These are phyloP conservation scores for Aureobasidium mangrovei DNA, from an alignment of 2,329 filamentous ascomycete species.

Conservation along the genomic window DNA sequence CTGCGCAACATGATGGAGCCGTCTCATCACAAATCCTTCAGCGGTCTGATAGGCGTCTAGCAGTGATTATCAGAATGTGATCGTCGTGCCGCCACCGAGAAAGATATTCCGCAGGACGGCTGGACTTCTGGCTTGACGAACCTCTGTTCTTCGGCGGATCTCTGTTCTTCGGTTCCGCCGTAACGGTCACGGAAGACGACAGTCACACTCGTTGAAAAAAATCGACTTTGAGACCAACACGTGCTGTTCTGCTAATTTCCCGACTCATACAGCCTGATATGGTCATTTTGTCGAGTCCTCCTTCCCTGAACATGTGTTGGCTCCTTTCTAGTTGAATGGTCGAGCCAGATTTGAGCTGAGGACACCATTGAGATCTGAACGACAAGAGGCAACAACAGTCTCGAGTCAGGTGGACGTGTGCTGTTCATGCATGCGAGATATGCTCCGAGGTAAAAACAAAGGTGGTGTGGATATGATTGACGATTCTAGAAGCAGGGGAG, in stretches of 20 bases:
- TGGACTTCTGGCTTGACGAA: neutral
- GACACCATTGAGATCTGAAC: neutral
- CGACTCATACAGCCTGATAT: neutral
- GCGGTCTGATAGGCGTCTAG: neutral
- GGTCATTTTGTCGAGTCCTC: neutral
- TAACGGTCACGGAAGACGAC: neutral
- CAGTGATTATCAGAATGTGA: neutral
- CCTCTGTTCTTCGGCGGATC: constrained; percentile 7
- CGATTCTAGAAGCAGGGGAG: constrained; percentile 9
- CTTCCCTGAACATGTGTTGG: neutral
- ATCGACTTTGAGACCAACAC: neutral
- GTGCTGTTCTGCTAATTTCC: constrained; percentile 2
- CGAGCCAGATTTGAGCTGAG: neutral
- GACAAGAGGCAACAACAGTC: neutral
- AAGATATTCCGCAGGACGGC: neutral
- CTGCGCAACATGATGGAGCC: neutral
- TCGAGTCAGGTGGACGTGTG: constrained; percentile 3
- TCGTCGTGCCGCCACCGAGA: constrained; percentile 1
- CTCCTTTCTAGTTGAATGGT: neutral
- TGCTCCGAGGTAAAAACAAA: neutral
- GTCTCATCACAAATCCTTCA: neutral
- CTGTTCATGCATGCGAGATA: constrained; percentile 1
- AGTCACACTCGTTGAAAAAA: neutral
- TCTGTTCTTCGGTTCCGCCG: constrained; percentile 7
- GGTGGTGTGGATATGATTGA: neutral